Conservation (phyloP, 306 rosid species). For the Astragalus membranaceus region DNA sequence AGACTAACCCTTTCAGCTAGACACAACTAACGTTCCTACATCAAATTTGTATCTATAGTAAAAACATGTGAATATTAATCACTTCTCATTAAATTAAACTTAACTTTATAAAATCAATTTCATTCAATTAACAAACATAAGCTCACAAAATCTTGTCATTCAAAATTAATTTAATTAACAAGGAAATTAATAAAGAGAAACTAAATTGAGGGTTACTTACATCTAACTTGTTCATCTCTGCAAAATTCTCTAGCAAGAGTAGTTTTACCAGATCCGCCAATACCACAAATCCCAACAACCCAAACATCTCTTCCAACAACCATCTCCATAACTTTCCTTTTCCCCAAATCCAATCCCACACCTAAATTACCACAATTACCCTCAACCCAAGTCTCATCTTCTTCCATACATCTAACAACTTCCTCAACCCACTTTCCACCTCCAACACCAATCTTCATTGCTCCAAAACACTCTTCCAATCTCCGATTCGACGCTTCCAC, state of each 20-base stretch:
- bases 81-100: too few relatives aligned
- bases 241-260: conserved; percentile 72
- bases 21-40: too few relatives aligned
- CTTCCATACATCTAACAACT: conserved; percentile 50
- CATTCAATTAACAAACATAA: too few relatives aligned
- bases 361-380: conserved; percentile 36
- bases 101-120: too few relatives aligned
- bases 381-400: conserved; percentile 36
- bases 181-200: not conserved
- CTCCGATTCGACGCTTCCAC: conserved; percentile 26
- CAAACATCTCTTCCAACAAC: conserved; percentile 37
- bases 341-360: conserved; percentile 49
- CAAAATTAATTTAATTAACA: not conserved
- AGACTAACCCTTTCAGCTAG: too few relatives aligned
- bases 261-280: conserved; percentile 95
- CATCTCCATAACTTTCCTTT: conserved; percentile 61
- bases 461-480: conserved; percentile 52
- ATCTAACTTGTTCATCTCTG: conserved; percentile 60
- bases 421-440: conserved; percentile 65
- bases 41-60: too few relatives aligned
- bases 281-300: conserved; percentile 66
- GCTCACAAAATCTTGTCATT: too few relatives aligned
- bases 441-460: conserved; percentile 57
- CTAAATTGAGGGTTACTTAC: conserved; percentile 32
- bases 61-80: too few relatives aligned